Conservation (phyloP, 2,329 filamentous ascomycete genomes). For the Penicillium hordei region DNA sequence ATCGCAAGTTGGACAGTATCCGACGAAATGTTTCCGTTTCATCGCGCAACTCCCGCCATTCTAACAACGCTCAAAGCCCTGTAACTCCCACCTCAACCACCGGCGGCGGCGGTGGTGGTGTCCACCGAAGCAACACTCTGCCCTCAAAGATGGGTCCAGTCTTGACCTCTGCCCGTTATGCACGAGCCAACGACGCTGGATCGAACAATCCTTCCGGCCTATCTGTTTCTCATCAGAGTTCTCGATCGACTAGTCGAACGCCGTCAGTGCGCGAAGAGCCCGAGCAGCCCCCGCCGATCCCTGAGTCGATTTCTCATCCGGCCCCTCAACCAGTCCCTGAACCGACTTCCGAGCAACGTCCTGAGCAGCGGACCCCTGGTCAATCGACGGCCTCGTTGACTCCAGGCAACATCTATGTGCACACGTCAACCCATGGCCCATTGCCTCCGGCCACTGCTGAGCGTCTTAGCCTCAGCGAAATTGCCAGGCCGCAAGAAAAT, state of each 20-base stretch:
- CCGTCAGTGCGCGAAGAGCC: constrained; percentile 25
- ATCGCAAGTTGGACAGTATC: constrained; percentile 73
- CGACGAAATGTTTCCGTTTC: constrained; percentile 89
- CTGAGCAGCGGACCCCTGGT: constrained; percentile 8
- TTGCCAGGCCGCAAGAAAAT: constrained; percentile 41
- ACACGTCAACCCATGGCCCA: constrained; percentile 37
- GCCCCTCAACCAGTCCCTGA: neutral
- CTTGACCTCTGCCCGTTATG: constrained; percentile 66
- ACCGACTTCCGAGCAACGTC: neutral
- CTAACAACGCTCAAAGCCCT: constrained; percentile 69
- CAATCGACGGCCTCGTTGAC: constrained; percentile 14
- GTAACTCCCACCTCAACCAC: constrained; percentile 58
- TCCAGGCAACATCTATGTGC: constrained; percentile 28
- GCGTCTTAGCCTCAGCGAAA: constrained; percentile 16
- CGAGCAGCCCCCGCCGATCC: neutral
- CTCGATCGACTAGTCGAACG: constrained; percentile 32
- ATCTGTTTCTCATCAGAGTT: constrained; percentile 32
- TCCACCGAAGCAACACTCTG: constrained; percentile 85
- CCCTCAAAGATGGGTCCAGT: constrained; percentile 86
- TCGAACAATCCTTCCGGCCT: constrained; percentile 47
- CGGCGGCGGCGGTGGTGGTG: constrained; percentile 55
- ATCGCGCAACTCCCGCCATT: constrained; percentile 78
- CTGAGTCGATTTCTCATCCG: neutral
- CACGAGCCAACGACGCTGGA: constrained; percentile 53
- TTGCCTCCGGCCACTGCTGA: constrained; percentile 25